phyloP scores from a whole-genome alignment of 345 rosid species.

The Syzygium grande region DNA sequence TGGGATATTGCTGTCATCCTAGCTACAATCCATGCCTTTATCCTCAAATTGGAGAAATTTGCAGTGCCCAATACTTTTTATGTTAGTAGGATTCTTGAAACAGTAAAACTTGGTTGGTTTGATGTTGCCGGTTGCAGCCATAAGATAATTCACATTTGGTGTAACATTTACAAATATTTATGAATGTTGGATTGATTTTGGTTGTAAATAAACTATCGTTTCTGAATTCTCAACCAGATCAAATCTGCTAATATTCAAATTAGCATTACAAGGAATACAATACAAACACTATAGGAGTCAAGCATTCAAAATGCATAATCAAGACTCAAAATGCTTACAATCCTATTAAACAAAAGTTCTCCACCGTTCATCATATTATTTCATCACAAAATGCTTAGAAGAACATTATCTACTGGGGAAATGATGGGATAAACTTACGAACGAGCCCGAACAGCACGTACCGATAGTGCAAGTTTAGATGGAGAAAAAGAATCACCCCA shows the following conservation, averaged over 20 bases:
- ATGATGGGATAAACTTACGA: background rate
- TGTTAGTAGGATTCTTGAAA: background rate
- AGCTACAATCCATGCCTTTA: background rate
- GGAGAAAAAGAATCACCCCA: background rate
- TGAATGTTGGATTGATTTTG: background rate
- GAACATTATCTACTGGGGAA: background rate
- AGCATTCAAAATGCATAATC: background rate
- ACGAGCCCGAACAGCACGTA: background rate
- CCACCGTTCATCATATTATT: accelerated
- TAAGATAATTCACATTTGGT: accelerated
- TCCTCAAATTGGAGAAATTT: background rate
- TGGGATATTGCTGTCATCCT: too few relatives aligned
- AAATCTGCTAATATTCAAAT: background rate
- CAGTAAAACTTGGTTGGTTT: background rate
- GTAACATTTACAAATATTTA: background rate
- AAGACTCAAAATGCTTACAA: background rate
- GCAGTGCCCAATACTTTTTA: accelerated
- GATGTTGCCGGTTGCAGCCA: background rate
- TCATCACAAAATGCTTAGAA: background rate
- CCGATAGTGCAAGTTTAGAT: background rate
- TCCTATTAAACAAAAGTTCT: background rate
- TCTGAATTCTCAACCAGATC: background rate
- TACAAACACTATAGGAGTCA: too few relatives aligned
- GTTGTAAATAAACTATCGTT: background rate
- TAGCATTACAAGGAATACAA: background rate